Conservation (phyloP, 129 eudicot species). For the Arctium minus region DNA sequence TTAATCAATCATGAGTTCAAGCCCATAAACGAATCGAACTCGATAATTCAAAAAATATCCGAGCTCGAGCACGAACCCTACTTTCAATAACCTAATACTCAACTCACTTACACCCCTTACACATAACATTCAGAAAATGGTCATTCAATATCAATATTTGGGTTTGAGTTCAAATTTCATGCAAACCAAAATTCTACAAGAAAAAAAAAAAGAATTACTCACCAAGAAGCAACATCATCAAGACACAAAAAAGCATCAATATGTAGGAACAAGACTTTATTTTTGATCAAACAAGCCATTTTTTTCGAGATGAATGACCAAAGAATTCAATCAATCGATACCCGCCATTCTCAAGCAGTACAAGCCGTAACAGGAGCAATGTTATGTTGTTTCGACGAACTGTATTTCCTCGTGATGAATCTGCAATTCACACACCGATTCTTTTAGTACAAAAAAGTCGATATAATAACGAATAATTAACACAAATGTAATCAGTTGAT, state of each 20-base stretch:
- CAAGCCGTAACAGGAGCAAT: conserved; percentile 73
- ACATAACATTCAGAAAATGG: neutral
- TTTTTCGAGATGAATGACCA: conserved; percentile 13
- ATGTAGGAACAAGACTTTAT: neutral
- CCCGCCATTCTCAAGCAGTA: conserved; percentile 33
- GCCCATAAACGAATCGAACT: too few species aligned
- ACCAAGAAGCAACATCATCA: neutral
- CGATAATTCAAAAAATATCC: too few species aligned
- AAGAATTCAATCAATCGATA: neutral
- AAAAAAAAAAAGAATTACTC: neutral
- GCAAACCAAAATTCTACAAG: neutral
- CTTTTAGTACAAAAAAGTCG: neutral
- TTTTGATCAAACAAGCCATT: conserved; percentile 8
- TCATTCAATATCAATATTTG: neutral
- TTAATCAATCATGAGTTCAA: too few species aligned
- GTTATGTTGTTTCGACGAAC: conserved; percentile 57
- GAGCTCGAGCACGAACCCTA: too few species aligned
- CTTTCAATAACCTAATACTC: too few species aligned
- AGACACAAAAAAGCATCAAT: neutral
- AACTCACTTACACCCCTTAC: too few species aligned
- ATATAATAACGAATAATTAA: neutral
- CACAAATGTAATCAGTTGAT: neutral
- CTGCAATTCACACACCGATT: conserved; percentile 27
- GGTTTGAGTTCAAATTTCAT: neutral
- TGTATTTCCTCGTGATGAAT: conserved; percentile 85